These are phyloP conservation scores for Leishmania tarentolae DNA, from an alignment of 208 protist species.

Conservation along the genomic window DNA sequence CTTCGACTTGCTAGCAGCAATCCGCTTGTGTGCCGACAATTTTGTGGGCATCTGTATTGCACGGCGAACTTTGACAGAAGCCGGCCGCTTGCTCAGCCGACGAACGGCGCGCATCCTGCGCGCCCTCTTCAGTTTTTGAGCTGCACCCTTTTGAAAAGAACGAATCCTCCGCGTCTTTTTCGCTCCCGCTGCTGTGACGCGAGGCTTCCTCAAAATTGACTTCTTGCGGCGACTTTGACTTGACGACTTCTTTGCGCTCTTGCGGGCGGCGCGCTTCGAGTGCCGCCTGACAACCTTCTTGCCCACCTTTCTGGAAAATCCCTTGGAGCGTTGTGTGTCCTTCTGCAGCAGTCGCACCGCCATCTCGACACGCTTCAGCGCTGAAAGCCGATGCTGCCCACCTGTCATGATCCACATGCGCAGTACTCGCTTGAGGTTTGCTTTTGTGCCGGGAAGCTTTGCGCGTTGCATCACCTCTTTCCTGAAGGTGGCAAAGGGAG, in stretches of 20 bases:
- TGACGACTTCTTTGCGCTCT: neutral
- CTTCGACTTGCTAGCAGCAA: conserved; percentile 9
- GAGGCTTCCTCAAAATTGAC: neutral
- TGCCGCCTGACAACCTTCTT: neutral
- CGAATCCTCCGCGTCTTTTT: neutral
- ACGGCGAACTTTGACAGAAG: neutral
- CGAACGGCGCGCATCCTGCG: neutral
- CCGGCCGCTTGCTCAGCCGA: neutral
- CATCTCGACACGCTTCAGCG: conserved; percentile 27
- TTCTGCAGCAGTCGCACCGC: conserved; percentile 37
- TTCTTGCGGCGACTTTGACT: neutral
- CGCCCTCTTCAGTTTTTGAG: neutral
- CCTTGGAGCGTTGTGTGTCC: conserved; percentile 11
- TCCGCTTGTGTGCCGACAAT: neutral
- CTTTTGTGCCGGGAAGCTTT: conserved; percentile 13
- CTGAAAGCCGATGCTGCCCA: conserved; percentile 22
- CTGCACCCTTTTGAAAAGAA: neutral
- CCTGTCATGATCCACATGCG: conserved; percentile 36
- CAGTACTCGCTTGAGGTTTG: conserved; percentile 19
- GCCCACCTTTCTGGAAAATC: conserved; percentile 8
- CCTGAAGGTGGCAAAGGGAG: conserved; percentile 31
- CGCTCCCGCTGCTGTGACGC: neutral
- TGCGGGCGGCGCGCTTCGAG: neutral
- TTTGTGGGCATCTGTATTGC: neutral
- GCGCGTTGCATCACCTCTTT: conserved; percentile 24